These are phyloP conservation scores for Hansenula lynferdii DNA, from an alignment of 1,139 yeast genomes.

Conservation along the genomic window DNA sequence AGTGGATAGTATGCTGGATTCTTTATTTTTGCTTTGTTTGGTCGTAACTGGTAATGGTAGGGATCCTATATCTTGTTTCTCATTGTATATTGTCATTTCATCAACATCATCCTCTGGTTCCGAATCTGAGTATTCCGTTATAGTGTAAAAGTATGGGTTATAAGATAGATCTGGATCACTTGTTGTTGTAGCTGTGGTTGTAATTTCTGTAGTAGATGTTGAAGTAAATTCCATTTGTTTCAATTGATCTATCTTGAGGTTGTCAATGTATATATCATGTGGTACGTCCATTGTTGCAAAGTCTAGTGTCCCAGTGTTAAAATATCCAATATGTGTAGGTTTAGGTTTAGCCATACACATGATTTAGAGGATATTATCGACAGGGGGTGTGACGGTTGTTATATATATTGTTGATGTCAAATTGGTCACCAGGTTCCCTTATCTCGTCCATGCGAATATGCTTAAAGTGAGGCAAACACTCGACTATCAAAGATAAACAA, in stretches of 20 bases:
- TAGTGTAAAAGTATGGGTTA: not conserved
- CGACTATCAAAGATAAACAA: too few species aligned
- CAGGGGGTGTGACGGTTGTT: not conserved
- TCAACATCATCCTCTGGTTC: not conserved
- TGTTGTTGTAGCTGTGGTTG: not conserved
- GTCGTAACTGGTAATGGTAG: not conserved
- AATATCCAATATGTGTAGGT: not conserved
- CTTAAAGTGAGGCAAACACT: too few species aligned
- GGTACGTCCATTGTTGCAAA: not conserved
- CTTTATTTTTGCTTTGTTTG: too few species aligned
- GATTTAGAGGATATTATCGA: too few species aligned
- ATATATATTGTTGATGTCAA: too few species aligned
- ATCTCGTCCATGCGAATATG: too few species aligned
- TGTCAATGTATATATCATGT: slow-evolving; percentile 2
- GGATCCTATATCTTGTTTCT: not conserved
- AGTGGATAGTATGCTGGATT: too few species aligned
- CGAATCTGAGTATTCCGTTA: not conserved
- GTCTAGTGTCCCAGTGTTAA: not conserved
- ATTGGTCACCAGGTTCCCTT: too few species aligned
- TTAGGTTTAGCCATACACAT: slow-evolving; percentile 6
- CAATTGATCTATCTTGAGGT: not conserved
- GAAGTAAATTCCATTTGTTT: slow-evolving; percentile 3
- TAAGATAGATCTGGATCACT: not conserved
- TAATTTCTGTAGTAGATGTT: not conserved
- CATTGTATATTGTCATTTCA: not conserved